Percentiles rank a stretch among this genome's conserved stretches.
phyloP scores from a whole-genome alignment of 805 yeast genomes.

The Metschnikowia kofuensis region DNA sequence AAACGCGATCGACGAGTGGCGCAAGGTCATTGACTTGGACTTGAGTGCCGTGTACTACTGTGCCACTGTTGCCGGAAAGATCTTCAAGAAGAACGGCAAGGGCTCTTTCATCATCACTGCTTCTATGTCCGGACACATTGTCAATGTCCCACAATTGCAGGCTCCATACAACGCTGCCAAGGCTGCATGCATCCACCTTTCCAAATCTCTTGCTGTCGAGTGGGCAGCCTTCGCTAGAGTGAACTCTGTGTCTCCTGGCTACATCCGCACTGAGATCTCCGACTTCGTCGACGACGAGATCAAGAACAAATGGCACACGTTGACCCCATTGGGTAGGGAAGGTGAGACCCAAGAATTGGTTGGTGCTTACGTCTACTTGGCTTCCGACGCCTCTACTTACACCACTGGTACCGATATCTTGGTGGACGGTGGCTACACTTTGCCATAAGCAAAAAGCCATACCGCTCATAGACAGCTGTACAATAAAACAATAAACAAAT shows the following conservation, averaged over 20 bases:
- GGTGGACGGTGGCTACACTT: constrained; percentile 47
- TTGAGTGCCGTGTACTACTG: constrained; percentile 43
- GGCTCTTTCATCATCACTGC: constrained; percentile 46
- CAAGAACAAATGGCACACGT: constrained; percentile 37
- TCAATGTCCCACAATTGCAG: constrained; percentile 44
- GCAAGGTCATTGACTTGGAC: constrained; percentile 38
- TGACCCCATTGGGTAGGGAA: constrained; percentile 48
- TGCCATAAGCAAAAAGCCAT: constrained; percentile 11
- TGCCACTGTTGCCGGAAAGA: constrained; percentile 40
- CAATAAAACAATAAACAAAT: not conserved
- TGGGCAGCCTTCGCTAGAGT: constrained; percentile 48
- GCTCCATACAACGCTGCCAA: constrained; percentile 48
- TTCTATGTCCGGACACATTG: constrained; percentile 48
- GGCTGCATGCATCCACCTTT: constrained; percentile 43
- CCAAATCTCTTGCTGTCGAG: constrained; percentile 44
- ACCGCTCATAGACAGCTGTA: not conserved
- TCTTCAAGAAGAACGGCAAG: constrained; percentile 37
- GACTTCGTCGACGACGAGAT: constrained; percentile 33
- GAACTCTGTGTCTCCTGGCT: constrained; percentile 44
- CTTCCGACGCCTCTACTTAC: constrained; percentile 42
- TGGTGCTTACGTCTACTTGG: constrained; percentile 46
- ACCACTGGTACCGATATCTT: constrained; percentile 45
- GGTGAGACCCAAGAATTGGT: constrained; percentile 42
- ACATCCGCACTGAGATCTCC: constrained; percentile 39
- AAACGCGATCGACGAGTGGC: constrained; percentile 30